phyloP scores from a whole-genome alignment of 176 grass and related monocot genomes.

The Phragmites australis region DNA sequence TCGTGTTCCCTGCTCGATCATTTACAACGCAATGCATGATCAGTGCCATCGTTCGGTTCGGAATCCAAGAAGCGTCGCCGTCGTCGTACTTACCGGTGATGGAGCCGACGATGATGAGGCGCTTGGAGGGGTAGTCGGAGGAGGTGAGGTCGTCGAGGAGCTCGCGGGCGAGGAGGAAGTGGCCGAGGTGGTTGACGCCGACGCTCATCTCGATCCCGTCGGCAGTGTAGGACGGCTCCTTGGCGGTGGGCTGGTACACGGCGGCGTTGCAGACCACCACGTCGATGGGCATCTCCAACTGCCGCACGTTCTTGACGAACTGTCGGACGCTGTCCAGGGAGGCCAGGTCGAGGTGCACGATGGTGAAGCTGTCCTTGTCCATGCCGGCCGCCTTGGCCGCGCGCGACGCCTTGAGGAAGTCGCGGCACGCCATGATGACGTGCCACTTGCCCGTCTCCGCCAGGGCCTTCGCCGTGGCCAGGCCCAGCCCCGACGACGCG shows the following conservation, averaged over 20 bases:
- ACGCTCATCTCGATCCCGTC: conserved; percentile 98
- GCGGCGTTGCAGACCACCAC: conserved; percentile 98
- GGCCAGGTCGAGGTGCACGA: conserved; percentile 93
- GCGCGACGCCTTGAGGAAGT: conserved; percentile 89
- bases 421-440: conserved; percentile 96
- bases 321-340: conserved; percentile 91
- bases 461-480: conserved; percentile 93
- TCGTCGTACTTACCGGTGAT: conserved; percentile 60
- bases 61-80: background rate
- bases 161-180: conserved; percentile 85
- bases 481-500: conserved; percentile 86
- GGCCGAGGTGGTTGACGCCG: conserved; percentile 95
- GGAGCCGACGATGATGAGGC: conserved; percentile 96
- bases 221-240: conserved; percentile 85
- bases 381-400: conserved; percentile 85
- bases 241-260: conserved; percentile 90
- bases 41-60: background rate
- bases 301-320: conserved; percentile 66
- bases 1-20: conserved; percentile 69
- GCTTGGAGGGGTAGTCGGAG: conserved; percentile 83
- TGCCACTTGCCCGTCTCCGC: conserved; percentile 85
- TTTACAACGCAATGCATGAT: background rate
- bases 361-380: conserved; percentile 70
- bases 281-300: conserved; percentile 69
- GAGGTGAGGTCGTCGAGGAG: conserved; percentile 61